phyloP scores from a whole-genome alignment of 148 eudicot genomes.

The Cornus controversa region DNA sequence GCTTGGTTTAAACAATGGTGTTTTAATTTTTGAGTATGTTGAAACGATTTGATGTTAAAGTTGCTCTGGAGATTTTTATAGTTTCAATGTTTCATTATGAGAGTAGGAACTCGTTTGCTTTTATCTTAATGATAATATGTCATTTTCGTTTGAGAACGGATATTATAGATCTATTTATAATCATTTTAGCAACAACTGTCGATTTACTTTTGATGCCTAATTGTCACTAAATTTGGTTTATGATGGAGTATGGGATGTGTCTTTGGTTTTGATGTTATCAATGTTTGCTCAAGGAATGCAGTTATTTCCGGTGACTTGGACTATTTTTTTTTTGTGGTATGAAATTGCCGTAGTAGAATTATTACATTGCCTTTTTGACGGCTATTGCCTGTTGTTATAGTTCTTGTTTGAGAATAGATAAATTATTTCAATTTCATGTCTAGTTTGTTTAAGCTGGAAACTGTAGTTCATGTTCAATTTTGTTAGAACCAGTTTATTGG shows the following conservation, averaged over 20 bases:
- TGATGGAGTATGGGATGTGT: too few relatives aligned
- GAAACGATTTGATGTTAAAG: background rate
- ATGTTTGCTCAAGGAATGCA: too few relatives aligned
- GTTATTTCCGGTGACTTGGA: too few relatives aligned
- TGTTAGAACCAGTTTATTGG: background rate
- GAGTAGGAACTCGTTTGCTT: background rate
- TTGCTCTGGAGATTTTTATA: background rate
- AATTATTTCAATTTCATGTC: background rate
- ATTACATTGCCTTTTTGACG: too few relatives aligned
- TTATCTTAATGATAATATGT: too few relatives aligned
- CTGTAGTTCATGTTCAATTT: background rate
- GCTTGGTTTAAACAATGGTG: background rate
- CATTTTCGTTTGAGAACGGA: background rate
- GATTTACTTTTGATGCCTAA: too few relatives aligned
- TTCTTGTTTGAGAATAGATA: too few relatives aligned
- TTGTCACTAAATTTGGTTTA: too few relatives aligned
- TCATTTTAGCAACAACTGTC: too few relatives aligned
- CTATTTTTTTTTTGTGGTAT: too few relatives aligned
- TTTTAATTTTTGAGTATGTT: background rate
- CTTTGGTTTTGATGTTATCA: too few relatives aligned
- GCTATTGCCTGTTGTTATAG: background rate
- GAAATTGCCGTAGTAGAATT: too few relatives aligned
- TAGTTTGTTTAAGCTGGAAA: background rate
- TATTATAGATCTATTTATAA: background rate
- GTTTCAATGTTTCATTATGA: background rate